phyloP scores from a whole-genome alignment of 2,329 filamentous ascomycete genomes.

The Pestalotiopsis sp. region DNA sequence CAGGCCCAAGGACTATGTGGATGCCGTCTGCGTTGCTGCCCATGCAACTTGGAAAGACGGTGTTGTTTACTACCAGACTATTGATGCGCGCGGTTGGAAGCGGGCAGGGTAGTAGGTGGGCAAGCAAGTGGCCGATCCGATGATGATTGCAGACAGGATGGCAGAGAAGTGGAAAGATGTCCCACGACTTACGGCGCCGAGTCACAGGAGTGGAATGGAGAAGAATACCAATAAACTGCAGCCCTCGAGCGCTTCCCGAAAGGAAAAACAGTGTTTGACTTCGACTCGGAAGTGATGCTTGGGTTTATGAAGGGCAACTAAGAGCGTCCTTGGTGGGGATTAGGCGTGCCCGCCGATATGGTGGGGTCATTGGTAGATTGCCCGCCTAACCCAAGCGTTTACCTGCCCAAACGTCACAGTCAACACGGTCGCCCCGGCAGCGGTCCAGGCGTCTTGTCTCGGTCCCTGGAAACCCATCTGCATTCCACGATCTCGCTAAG shows the following conservation, averaged over 20 bases:
- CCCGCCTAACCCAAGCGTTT: neutral
- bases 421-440: constrained; percentile 35
- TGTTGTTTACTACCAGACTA: neutral
- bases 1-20: neutral
- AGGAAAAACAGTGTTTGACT: neutral
- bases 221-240: constrained; percentile 1
- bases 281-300: constrained; percentile 24
- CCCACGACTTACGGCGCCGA: neutral
- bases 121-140: neutral
- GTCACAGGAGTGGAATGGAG: neutral
- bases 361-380: constrained; percentile 24
- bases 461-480: neutral
- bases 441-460: constrained; percentile 19
- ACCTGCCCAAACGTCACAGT: constrained; percentile 23
- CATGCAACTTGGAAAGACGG: neutral
- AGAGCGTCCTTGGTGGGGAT: neutral
- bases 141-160: neutral
- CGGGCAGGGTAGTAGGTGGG: neutral
- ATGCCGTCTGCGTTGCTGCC: neutral
- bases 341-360: constrained; percentile 16
- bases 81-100: neutral
- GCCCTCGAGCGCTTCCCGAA: neutral
- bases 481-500: neutral
- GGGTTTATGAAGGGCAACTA: constrained; percentile 10
- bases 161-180: neutral